Conservation (phyloP, 2,329 filamentous ascomycete genomes). For the Eurotiales sp. region DNA sequence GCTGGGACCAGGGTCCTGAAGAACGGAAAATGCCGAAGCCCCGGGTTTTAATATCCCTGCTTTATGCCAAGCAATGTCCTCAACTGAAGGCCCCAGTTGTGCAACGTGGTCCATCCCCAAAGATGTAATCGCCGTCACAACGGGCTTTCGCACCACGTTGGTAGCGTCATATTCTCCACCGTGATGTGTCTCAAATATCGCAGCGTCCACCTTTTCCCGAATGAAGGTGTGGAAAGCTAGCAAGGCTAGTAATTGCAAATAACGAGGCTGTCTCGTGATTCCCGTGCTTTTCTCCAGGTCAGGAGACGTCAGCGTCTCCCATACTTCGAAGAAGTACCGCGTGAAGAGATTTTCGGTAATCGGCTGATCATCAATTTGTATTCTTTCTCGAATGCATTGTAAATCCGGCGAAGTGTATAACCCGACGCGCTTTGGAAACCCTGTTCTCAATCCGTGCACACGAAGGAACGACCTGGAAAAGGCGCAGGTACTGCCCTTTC, state of each 20-base stretch:
- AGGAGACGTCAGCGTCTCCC: conserved; percentile 30
- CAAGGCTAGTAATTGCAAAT: conserved; percentile 54
- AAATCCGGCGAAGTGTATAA: conserved; percentile 29
- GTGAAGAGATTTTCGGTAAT: conserved; percentile 22
- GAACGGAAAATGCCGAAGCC: conserved; percentile 55
- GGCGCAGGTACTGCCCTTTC: conserved; percentile 70
- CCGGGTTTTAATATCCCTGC: conserved; percentile 65
- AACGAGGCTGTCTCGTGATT: conserved; percentile 21
- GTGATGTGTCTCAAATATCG: conserved; percentile 64
- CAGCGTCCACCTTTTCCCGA: conserved; percentile 58
- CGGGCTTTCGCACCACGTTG: conserved; percentile 49
- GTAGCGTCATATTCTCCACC: conserved; percentile 68
- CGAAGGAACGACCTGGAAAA: conserved; percentile 53
- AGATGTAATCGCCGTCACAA: conserved; percentile 60
- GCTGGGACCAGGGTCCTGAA: conserved; percentile 35
- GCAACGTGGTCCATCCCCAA: conserved; percentile 67
- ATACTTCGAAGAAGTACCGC: conserved; percentile 29
- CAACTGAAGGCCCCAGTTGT: conserved; percentile 59
- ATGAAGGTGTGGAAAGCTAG: conserved; percentile 64
- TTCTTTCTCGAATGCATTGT: conserved; percentile 31
- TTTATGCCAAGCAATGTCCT: conserved; percentile 59
- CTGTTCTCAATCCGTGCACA: conserved; percentile 25
- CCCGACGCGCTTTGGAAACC: conserved; percentile 17
- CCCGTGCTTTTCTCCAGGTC: conserved; percentile 6
- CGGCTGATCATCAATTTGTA: conserved; percentile 32